phyloP scores from a whole-genome alignment of 306 rosid species.

The Sindora glabra region DNA sequence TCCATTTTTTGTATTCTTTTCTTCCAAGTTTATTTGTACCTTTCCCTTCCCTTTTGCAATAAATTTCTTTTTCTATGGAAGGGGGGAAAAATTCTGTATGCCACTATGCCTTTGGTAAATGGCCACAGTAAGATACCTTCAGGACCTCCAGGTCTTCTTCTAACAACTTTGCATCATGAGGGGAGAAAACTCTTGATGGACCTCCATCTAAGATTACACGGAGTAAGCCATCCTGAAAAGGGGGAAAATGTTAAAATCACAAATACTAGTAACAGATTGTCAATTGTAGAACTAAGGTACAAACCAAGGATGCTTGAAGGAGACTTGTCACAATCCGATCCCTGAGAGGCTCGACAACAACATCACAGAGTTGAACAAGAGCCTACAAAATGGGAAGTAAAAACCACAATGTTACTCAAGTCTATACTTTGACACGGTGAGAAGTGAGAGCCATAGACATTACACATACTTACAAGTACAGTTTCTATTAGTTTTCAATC shows the following conservation, averaged over 20 bases:
- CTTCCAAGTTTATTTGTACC: no score
- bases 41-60: no score
- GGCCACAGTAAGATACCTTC: constrained; percentile 47
- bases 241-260: constrained; percentile 15
- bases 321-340: constrained; percentile 96
- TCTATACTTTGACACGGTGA: background rate
- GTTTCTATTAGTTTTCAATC: background rate
- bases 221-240: constrained; percentile 80
- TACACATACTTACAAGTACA: background rate
- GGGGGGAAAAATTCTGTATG: no score
- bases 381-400: constrained; percentile 43
- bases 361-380: constrained; percentile 77
- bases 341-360: constrained; percentile 92
- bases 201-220: constrained; percentile 94
- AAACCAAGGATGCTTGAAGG: constrained; percentile 94
- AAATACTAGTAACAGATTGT: constrained; percentile 5
- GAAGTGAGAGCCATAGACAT: background rate
- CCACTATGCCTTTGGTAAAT: constrained; percentile 8
- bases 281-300: constrained; percentile 14
- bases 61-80: no score
- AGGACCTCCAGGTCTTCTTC: constrained; percentile 90
- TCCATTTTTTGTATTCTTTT: no score
- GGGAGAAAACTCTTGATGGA: constrained; percentile 61
- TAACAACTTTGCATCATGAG: constrained; percentile 64
- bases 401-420: constrained; percentile 4